These are phyloP conservation scores for Dryadomyces quercus-mongolicae DNA, from an alignment of 2,329 filamentous ascomycete species.

Conservation along the genomic window DNA sequence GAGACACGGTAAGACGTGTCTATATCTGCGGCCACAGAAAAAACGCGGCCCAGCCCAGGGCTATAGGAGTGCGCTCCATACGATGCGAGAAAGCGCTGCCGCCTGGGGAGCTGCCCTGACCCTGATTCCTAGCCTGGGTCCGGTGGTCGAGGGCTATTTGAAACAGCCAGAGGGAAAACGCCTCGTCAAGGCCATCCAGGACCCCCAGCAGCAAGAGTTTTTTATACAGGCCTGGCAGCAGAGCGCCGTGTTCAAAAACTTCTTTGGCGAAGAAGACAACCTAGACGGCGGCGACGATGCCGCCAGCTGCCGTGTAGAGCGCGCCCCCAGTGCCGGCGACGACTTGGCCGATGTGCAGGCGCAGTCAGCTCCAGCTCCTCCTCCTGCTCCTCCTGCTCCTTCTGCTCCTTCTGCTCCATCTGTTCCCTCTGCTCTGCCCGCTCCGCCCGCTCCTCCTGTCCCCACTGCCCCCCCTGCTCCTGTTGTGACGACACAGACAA, in stretches of 20 bases:
- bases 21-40: conserved; percentile 26
- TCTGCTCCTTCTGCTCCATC: too few species aligned
- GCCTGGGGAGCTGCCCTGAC: conserved; percentile 24
- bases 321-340: background rate
- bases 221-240: conserved; percentile 24
- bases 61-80: conserved; percentile 25
- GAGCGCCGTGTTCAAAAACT: conserved; percentile 19
- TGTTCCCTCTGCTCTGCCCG: too few species aligned
- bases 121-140: conserved; percentile 23
- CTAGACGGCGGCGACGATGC: background rate
- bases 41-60: conserved; percentile 25
- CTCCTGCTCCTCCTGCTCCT: background rate
- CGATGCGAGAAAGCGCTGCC: conserved; percentile 25
- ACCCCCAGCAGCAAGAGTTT: conserved; percentile 23
- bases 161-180: conserved; percentile 18
- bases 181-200: conserved; percentile 21
- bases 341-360: background rate
- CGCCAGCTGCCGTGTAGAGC: background rate
- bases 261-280: conserved; percentile 13
- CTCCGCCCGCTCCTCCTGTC: too few species aligned
- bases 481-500: too few species aligned
- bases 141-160: conserved; percentile 23
- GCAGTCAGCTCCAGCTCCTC: background rate
- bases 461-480: too few species aligned
- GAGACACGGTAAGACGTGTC: conserved; percentile 23